Percentiles rank a stretch among this genome's conserved stretches.
Evolutionary conservation across 306 rosid genomes (phyloP).

Genomic region (Glycine soja): DNA sequence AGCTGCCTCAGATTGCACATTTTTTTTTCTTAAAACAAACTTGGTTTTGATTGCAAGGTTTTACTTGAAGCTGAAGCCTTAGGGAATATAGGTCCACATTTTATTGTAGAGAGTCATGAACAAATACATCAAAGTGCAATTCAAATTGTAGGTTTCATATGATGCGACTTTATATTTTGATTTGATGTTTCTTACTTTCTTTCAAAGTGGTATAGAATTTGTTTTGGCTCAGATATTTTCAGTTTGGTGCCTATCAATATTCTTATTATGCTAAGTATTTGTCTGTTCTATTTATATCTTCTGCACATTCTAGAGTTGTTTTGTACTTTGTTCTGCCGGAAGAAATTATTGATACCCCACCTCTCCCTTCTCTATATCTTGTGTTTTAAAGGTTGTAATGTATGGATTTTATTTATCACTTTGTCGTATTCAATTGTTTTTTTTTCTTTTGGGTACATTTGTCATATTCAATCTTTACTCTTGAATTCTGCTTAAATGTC

Average conservation of each 20-base stretch:
- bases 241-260: neutral
- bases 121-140: constrained; percentile 28
- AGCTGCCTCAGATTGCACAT: neutral
- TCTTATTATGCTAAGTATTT: neutral
- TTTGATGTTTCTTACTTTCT: constrained; percentile 7
- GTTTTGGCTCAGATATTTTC: constrained; percentile 12
- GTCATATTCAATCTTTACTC: no score
- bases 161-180: neutral
- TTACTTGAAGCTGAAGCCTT: constrained; percentile 24
- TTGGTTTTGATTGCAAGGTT: constrained; percentile 33
- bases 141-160: constrained; percentile 44
- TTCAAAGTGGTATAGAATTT: constrained; percentile 16
- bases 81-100: constrained; percentile 45
- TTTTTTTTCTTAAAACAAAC: constrained; percentile 2
- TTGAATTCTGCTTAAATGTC: no score
- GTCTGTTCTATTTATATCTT: neutral
- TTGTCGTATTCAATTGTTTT: no score
- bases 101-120: constrained; percentile 46
- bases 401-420: no score
- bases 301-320: no score
- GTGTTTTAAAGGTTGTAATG: no score
- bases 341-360: no score
- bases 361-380: neutral
- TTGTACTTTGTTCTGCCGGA: no score
- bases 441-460: no score